Evolutionary conservation across 2,329 filamentous ascomycete genomes (phyloP).

Genomic region (Colletotrichum sansevieriae): DNA sequence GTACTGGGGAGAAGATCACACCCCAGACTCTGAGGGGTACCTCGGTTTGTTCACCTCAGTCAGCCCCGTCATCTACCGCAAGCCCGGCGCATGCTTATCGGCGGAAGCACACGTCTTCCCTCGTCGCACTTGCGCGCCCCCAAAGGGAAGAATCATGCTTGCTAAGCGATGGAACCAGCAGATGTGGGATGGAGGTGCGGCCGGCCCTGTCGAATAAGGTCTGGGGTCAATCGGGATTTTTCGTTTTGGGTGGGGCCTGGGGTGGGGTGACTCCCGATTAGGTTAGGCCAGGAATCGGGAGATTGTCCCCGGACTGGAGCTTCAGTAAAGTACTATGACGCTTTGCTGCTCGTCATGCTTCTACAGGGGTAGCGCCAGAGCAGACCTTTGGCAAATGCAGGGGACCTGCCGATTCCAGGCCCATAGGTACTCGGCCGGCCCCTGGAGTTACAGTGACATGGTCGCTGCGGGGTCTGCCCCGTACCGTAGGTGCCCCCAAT

Average conservation of each 20-base stretch:
- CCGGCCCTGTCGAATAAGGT: too few species aligned
- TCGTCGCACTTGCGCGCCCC: too few species aligned
- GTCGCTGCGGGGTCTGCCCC: too few species aligned
- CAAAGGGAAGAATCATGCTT: too few species aligned
- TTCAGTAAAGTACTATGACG: too few species aligned
- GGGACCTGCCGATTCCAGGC: too few species aligned
- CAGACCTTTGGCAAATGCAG: not conserved
- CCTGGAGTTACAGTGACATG: not conserved
- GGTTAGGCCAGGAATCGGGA: not conserved
- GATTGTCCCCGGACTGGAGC: constrained; percentile 2
- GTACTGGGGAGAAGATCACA: too few species aligned
- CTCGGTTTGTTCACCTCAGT: not conserved
- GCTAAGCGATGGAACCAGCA: too few species aligned
- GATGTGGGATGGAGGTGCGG: too few species aligned
- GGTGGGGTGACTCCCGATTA: not conserved
- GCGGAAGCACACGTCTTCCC: too few species aligned
- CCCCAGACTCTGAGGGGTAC: not conserved
- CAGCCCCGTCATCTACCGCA: not conserved
- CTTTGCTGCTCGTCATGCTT: not conserved
- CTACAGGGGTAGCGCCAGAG: not conserved
- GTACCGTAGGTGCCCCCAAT: not conserved
- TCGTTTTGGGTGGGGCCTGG: too few species aligned
- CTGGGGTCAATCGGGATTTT: too few species aligned
- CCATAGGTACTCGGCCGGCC: not conserved
- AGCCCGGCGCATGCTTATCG: not conserved